phyloP scores from a whole-genome alignment of 2,329 filamentous ascomycete genomes.

The Calonectria hongkongensis region DNA sequence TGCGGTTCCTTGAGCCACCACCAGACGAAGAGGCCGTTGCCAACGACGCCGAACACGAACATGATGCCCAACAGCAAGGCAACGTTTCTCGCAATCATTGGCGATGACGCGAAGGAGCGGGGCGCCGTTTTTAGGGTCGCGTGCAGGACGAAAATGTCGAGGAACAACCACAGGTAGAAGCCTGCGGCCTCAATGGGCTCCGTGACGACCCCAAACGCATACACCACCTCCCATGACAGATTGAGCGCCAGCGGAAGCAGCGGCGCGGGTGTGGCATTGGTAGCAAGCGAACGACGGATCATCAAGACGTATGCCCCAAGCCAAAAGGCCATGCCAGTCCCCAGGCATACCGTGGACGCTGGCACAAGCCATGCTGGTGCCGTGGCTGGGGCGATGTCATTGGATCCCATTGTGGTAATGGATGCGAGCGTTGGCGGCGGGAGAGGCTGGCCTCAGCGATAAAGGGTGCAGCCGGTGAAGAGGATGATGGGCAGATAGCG shows the following conservation, averaged over 20 bases:
- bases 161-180: slow-evolving; percentile 68
- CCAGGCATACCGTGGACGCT: slow-evolving; percentile 59
- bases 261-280: slow-evolving; percentile 70
- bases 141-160: slow-evolving; percentile 69
- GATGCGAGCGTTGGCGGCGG: slow-evolving; percentile 16
- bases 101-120: slow-evolving; percentile 64
- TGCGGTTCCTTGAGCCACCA: slow-evolving; percentile 69
- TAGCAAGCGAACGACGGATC: slow-evolving; percentile 65
- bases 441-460: slow-evolving; percentile 18
- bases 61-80: slow-evolving; percentile 59
- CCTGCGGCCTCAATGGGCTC: slow-evolving; percentile 64
- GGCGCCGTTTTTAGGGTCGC: slow-evolving; percentile 65
- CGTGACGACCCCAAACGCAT: slow-evolving; percentile 68
- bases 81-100: slow-evolving; percentile 65
- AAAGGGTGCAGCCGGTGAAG: slow-evolving; percentile 17
- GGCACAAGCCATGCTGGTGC: slow-evolving; percentile 63
- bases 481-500: background rate
- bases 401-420: slow-evolving; percentile 60
- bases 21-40: slow-evolving; percentile 64
- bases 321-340: slow-evolving; percentile 63
- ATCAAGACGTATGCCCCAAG: slow-evolving; percentile 68
- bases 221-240: slow-evolving; percentile 71
- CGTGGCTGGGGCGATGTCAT: slow-evolving; percentile 61
- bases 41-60: slow-evolving; percentile 61
- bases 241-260: slow-evolving; percentile 69